These are phyloP conservation scores for Alternaria infectoria DNA, from an alignment of 2,329 filamentous ascomycete species.

Conservation along the genomic window DNA sequence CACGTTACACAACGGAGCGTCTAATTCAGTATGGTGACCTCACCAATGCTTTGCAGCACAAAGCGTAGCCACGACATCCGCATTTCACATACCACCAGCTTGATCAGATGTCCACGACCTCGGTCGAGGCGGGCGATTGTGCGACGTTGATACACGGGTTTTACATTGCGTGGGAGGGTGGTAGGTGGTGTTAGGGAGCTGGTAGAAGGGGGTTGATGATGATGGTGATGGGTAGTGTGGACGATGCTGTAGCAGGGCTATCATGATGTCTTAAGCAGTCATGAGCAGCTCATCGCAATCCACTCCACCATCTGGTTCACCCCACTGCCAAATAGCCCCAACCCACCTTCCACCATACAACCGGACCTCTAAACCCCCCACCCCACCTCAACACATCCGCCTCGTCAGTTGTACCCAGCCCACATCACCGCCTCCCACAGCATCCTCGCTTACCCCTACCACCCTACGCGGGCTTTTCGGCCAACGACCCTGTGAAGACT, in stretches of 20 bases:
- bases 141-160: not conserved
- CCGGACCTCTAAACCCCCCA: not conserved
- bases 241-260: not conserved
- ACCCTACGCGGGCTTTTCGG: not conserved
- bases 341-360: not conserved
- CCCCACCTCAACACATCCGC: not conserved
- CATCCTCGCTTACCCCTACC: not conserved
- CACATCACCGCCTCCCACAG: not conserved
- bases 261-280: not conserved
- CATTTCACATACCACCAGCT: not conserved
- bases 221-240: not conserved
- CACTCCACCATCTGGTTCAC: not conserved
- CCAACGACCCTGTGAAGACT: not conserved
- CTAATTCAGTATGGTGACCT: not conserved
- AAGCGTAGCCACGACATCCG: not conserved
- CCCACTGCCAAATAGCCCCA: not conserved
- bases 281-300: not conserved
- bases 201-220: not conserved
- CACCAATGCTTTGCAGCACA: not conserved
- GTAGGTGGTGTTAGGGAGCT: not conserved
- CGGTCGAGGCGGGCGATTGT: not conserved
- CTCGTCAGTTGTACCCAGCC: not conserved
- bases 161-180: not conserved
- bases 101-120: not conserved
- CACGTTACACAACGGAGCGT: not conserved